Base-by-base conservation (phyloP, 352 stramenopile species). In the Thraustotheca clavata region DNA sequence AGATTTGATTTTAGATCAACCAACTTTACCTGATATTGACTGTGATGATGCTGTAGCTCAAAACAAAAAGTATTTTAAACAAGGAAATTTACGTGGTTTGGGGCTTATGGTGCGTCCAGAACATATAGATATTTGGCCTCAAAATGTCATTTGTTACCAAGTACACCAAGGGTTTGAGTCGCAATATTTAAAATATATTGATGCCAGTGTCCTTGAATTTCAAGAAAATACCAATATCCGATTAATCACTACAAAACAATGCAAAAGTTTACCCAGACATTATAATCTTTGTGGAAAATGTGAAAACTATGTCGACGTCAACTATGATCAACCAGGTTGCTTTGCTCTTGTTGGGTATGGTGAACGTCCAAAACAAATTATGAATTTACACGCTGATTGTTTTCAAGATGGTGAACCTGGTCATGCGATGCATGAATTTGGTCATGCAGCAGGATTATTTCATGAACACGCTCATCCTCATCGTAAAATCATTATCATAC, bases 391-490 rank as follows among this genome's bases (percentile, higher is more conserved):
- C 43, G 31, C 18, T 16, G 49, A 59, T 1, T 59, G 49, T 34
- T 59, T 46, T 34, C 0, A n/a, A 9, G 26, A 59, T 2, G 9
- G 26, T 16, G n/a, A 38, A 16, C 8, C 49, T 39, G 49, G 49
- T 22, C 49, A 43, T 22, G 49, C 43, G n/a, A 16, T 46, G 54
- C 54, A 62, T 22, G 54, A 62, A 26, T 57, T 62, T 48, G 54
- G 54, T 27, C 54, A 62, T 57, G 38, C 36, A 18, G 12, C 54
- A 22, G 54, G 54, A 0, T 40, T 62, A n/a, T 52, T 54, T 16
- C 54, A 62, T 24, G 54, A 62, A 24, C 54, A 62, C 22, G 36
- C 36, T 8, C 54, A 62, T 52, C 54, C 54, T 12, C 12, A 62
- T 8, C 54, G 54, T 7, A 9, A 57, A 32, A 52, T 62, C 34